These are phyloP conservation scores for Exophiala sp. DNA, from an alignment of 2,329 filamentous ascomycete genomes.

Conservation along the genomic window DNA sequence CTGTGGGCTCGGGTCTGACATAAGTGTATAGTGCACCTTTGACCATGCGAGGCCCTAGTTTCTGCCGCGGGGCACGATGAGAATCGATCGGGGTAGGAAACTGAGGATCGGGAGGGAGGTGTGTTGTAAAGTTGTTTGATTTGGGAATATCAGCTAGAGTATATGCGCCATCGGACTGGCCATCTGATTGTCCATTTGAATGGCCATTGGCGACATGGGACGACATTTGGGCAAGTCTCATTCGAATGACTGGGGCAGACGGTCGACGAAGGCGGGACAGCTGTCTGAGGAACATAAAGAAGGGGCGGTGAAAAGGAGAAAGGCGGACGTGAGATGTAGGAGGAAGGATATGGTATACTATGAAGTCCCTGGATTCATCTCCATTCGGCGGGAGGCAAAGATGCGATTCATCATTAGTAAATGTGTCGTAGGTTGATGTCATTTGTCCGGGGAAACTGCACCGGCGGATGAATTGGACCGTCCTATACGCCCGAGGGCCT, in stretches of 20 bases:
- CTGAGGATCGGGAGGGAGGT: conserved; percentile 66
- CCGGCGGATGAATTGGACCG: not conserved
- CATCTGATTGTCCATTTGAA: conserved; percentile 14
- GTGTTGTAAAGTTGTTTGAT: conserved; percentile 58
- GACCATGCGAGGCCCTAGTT: conserved; percentile 75
- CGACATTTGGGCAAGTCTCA: conserved; percentile 43
- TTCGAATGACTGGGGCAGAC: conserved; percentile 23
- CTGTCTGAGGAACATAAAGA: conserved; percentile 20
- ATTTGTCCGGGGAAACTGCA: not conserved
- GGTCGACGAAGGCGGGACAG: conserved; percentile 12
- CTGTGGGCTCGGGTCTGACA: conserved; percentile 70
- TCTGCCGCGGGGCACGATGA: conserved; percentile 69
- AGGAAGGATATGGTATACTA: not conserved
- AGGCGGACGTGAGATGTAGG: not conserved
- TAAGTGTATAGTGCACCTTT: conserved; percentile 82
- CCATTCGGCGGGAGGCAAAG: not conserved
- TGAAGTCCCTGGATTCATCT: not conserved
- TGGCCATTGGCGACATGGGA: conserved; percentile 35
- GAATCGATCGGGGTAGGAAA: conserved; percentile 78
- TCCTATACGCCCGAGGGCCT: not conserved
- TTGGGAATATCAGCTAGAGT: conserved; percentile 52
- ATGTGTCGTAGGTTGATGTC: not conserved
- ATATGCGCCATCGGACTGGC: conserved; percentile 3
- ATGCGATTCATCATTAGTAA: not conserved
- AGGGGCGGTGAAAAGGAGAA: conserved; percentile 12